Conservation (phyloP, 805 yeast genomes). For the Saccharomycopsis fermentans region DNA sequence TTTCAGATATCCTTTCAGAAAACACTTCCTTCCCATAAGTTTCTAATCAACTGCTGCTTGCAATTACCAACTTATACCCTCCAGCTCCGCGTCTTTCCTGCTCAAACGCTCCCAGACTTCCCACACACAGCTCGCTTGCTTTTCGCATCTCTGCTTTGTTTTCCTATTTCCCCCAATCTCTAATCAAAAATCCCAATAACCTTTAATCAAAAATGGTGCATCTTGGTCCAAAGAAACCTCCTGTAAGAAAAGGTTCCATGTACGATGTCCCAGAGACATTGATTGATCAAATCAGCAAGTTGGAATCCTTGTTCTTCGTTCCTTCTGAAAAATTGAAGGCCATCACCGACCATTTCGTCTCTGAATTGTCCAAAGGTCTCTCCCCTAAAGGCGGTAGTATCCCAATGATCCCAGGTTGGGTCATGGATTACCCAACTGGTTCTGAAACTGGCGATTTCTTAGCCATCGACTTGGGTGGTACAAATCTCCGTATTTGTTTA, state of each 20-base stretch:
- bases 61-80: no score
- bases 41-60: no score
- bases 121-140: no score
- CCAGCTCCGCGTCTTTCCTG: no score
- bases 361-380: slow-evolving; percentile 76
- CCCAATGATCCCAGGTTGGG: slow-evolving; percentile 98
- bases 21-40: no score
- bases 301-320: slow-evolving; percentile 57
- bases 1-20: no score
- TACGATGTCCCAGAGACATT: slow-evolving; percentile 59
- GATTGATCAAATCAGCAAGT: slow-evolving; percentile 43
- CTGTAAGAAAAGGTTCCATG: slow-evolving; percentile 62
- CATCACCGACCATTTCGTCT: slow-evolving; percentile 66
- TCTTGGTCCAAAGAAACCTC: slow-evolving; percentile 77
- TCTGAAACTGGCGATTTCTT: slow-evolving; percentile 79
- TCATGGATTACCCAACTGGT: slow-evolving; percentile 87
- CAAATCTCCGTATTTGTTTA: slow-evolving; percentile 86
- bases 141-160: no score
- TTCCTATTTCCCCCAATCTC: no score
- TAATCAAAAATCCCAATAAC: no score
- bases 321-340: slow-evolving; percentile 47
- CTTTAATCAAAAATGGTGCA: slow-evolving; percentile 52
- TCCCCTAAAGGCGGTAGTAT: slow-evolving; percentile 69
- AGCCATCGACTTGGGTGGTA: slow-evolving; percentile 96
- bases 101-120: no score